A percentile compares a stretch with the other conserved stretches of the same genome.
Conservation (phyloP, 2,329 filamentous ascomycete genomes). For the Fusarium chuoi region DNA sequence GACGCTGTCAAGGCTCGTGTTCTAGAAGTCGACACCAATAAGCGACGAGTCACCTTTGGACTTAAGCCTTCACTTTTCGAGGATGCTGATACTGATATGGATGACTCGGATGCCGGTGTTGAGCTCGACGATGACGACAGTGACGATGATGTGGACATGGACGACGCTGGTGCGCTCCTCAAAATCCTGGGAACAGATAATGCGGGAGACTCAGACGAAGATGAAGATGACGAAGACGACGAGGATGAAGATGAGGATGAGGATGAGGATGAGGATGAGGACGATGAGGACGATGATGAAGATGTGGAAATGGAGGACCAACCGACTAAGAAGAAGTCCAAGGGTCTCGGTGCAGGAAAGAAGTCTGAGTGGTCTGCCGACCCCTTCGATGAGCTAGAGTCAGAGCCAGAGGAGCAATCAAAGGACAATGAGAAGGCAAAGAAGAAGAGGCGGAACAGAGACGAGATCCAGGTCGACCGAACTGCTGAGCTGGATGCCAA, state of each 20-base stretch:
- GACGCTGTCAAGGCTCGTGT: constrained; percentile 95
- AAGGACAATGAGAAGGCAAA: constrained; percentile 53
- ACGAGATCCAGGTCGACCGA: constrained; percentile 83
- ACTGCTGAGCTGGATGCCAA: constrained; percentile 92
- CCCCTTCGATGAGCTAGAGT: constrained; percentile 69
- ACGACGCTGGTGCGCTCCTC: constrained; percentile 56
- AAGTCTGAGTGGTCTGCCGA: constrained; percentile 91
- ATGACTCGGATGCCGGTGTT: constrained; percentile 59
- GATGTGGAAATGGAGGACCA: constrained; percentile 56
- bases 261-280: constrained; percentile 57
- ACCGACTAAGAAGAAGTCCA: constrained; percentile 47
- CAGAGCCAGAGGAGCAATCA: constrained; percentile 57
- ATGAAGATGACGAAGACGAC: constrained; percentile 51
- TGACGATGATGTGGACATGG: constrained; percentile 62
- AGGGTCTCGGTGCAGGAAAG: constrained; percentile 64
- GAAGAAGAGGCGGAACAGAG: constrained; percentile 77
- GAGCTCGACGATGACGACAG: constrained; percentile 61
- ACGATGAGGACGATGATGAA: constrained; percentile 50
- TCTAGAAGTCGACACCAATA: constrained; percentile 77
- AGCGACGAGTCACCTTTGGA: constrained; percentile 86
- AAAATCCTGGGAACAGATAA: constrained; percentile 60
- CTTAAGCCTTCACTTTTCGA: constrained; percentile 93
- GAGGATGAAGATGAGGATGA: constrained; percentile 50
- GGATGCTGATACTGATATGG: constrained; percentile 66
- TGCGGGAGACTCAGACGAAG: constrained; percentile 52